A percentile compares a stretch with the other conserved stretches of the same genome.
Evolutionary conservation across 768 basidiomycete species (phyloP).

Genomic region (Tricholoma flavovirens): DNA sequence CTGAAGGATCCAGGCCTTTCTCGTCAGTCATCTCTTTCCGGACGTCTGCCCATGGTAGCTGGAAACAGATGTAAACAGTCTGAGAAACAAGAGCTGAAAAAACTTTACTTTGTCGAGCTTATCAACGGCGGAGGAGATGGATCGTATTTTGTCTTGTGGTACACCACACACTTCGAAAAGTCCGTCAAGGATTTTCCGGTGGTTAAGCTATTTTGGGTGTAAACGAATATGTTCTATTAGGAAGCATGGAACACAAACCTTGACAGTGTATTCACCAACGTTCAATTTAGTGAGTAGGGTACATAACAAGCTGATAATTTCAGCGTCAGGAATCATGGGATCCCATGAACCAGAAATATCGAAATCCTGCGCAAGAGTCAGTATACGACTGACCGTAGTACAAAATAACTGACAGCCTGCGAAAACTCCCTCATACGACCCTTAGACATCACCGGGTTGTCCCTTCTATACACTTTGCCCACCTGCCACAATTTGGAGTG

Average conservation of each 20-base stretch:
- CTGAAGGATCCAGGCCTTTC: conserved; percentile 75
- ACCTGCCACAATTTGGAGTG: conserved; percentile 93
- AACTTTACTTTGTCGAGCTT: conserved; percentile 88
- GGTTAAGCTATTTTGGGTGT: conserved; percentile 63
- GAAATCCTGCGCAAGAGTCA: conserved; percentile 61
- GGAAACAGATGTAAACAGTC: neutral
- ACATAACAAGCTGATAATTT: conserved; percentile 76
- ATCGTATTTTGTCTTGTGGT: conserved; percentile 78
- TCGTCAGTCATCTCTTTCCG: conserved; percentile 96
- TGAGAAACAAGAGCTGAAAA: neutral
- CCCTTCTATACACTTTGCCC: conserved; percentile 96
- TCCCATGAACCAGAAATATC: conserved; percentile 93
- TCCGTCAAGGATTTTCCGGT: conserved; percentile 95
- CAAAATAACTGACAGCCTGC: conserved; percentile 67
- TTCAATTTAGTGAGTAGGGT: conserved; percentile 79
- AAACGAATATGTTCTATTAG: neutral
- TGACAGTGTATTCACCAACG: conserved; percentile 92
- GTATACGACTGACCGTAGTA: neutral
- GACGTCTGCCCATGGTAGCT: conserved; percentile 89
- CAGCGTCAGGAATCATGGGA: conserved; percentile 96
- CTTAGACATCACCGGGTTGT: conserved; percentile 96
- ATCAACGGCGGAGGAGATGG: conserved; percentile 95
- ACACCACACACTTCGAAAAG: conserved; percentile 97
- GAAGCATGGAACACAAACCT: conserved; percentile 39
- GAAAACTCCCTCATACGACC: conserved; percentile 98